These are phyloP conservation scores for Citrullus mucosospermus DNA, from an alignment of 306 rosid species.

Conservation along the genomic window DNA sequence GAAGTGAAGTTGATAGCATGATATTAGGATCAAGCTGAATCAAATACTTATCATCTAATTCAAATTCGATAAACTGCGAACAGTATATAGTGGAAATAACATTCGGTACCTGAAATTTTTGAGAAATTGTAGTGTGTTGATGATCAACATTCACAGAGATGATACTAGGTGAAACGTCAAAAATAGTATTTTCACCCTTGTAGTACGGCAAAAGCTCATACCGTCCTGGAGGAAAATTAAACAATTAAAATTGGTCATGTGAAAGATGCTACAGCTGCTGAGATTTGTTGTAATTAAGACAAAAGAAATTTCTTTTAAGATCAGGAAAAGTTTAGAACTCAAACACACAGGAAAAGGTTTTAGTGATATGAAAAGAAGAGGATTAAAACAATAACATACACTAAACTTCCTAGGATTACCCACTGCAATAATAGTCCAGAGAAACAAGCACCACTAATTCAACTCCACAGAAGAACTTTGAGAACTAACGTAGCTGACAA, in stretches of 20 bases:
- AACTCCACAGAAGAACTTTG: not conserved
- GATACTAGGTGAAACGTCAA: conserved; percentile 86
- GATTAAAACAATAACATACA: not conserved
- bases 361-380: not conserved
- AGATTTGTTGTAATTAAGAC: conserved; percentile 10
- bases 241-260: conserved; percentile 3
- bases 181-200: conserved; percentile 92
- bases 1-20: not conserved
- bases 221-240: conserved; percentile 42
- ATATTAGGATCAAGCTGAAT: not conserved
- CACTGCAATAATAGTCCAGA: not conserved
- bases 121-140: conserved; percentile 64
- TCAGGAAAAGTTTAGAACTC: not conserved
- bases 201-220: conserved; percentile 85
- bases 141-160: conserved; percentile 62
- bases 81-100: not conserved
- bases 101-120: conserved; percentile 72
- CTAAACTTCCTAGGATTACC: not conserved
- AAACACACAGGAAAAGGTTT: not conserved
- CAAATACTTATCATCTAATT: not conserved
- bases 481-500: not conserved
- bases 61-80: not conserved
- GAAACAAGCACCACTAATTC: not conserved
- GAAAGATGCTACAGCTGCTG: not conserved
- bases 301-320: not conserved